These are phyloP conservation scores for Pichia ethanolica DNA, from an alignment of 805 yeast species.

Conservation along the genomic window DNA sequence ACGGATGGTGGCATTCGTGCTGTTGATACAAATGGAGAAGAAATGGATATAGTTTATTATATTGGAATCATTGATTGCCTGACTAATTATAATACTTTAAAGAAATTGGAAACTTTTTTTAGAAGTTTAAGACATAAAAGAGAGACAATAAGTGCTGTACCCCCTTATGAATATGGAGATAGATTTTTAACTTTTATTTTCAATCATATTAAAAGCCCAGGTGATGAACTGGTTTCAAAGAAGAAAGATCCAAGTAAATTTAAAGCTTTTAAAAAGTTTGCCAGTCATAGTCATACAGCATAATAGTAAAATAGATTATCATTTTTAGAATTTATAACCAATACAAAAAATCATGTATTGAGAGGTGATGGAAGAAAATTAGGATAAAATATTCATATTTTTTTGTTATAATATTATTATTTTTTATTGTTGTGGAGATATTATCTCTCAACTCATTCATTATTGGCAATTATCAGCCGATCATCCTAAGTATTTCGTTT, in stretches of 20 bases:
- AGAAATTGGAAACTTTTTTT: slow-evolving; percentile 80
- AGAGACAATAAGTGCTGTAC: slow-evolving; percentile 75
- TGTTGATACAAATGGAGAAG: slow-evolving; percentile 55
- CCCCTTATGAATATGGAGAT: slow-evolving; percentile 85
- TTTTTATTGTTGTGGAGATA: not conserved
- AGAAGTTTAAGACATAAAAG: slow-evolving; percentile 63
- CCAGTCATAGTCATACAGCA: not conserved
- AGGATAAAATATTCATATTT: too few relatives aligned
- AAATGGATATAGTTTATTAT: slow-evolving; percentile 67
- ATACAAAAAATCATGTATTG: too few relatives aligned
- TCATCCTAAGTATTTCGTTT: not conserved
- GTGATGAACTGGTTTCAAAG: not conserved
- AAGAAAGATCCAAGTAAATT: not conserved
- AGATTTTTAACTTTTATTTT: slow-evolving; percentile 68
- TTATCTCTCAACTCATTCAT: not conserved
- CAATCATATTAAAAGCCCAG: slow-evolving; percentile 9
- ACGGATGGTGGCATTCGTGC: slow-evolving; percentile 76
- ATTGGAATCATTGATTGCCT: slow-evolving; percentile 92
- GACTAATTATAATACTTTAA: slow-evolving; percentile 68
- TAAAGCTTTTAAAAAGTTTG: slow-evolving; percentile 1
- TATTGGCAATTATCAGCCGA: not conserved
- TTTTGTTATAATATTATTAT: not conserved
- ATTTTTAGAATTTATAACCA: too few relatives aligned
- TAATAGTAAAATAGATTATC: not conserved
- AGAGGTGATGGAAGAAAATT: too few relatives aligned